Conservation (phyloP, 441 rosid species). For the Pelargonium citronellum region DNA sequence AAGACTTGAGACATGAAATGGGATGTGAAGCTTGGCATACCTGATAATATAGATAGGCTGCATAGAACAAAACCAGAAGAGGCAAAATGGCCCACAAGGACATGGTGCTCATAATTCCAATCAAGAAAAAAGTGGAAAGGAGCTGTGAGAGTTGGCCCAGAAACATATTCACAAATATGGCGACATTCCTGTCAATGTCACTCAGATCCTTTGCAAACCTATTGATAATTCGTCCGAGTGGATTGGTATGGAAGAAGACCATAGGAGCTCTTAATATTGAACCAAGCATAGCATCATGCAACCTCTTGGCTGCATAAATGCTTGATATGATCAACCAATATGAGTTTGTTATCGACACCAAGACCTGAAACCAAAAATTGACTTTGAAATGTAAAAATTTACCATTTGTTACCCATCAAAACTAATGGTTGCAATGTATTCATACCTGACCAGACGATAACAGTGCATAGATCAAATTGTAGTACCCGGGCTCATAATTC, state of each 20-base stretch:
- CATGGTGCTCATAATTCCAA: constrained; percentile 92
- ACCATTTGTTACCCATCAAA: too few species aligned
- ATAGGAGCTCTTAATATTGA: constrained; percentile 94
- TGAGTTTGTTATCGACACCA: constrained; percentile 72
- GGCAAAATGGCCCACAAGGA: constrained; percentile 99
- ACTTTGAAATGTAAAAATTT: too few species aligned
- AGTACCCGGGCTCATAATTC: constrained; percentile 61
- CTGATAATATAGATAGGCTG: constrained; percentile 93
- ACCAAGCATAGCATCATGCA: constrained; percentile 89
- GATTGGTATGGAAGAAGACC: constrained; percentile 96
- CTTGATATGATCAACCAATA: constrained; percentile 88
- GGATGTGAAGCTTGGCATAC: too few species aligned
- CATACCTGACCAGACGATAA: constrained; percentile 88
- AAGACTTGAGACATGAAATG: too few species aligned
- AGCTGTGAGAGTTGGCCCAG: constrained; percentile 78
- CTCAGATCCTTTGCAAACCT: constrained; percentile 96
- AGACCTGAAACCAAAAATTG: constrained; percentile 47
- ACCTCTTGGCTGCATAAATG: constrained; percentile 75
- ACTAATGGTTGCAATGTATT: too few species aligned
- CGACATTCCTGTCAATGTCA: constrained; percentile 87
- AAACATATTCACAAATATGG: constrained; percentile 69
- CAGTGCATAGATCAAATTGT: constrained; percentile 63
- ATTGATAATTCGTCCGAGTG: constrained; percentile 86
- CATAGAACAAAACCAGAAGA: constrained; percentile 80
- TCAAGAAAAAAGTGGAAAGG: constrained; percentile 82